phyloP scores from a whole-genome alignment of 257 asterid genomes.

The Anisodus acutangulus region DNA sequence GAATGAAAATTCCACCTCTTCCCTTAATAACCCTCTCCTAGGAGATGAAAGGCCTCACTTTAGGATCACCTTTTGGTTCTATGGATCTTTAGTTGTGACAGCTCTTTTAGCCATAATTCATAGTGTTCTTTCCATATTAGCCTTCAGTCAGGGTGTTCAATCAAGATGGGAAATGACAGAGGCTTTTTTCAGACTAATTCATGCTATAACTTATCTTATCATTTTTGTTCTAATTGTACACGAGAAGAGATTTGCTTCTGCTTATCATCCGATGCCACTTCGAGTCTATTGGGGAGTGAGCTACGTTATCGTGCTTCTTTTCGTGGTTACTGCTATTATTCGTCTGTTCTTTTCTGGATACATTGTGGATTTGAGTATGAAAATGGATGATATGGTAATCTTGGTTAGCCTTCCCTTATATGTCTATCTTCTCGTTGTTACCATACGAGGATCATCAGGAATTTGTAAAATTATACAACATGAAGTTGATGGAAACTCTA shows the following conservation, averaged over 20 bases:
- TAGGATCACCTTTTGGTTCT: slow-evolving; percentile 48
- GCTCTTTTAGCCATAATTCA: slow-evolving; percentile 51
- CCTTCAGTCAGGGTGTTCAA: slow-evolving; percentile 39
- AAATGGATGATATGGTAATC: slow-evolving; percentile 48
- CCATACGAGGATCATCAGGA: slow-evolving; percentile 46
- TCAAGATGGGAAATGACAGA: slow-evolving; percentile 47
- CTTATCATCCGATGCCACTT: slow-evolving; percentile 45
- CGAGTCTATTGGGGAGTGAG: slow-evolving; percentile 39
- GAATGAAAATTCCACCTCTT: slow-evolving; percentile 30
- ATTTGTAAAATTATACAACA: slow-evolving; percentile 29
- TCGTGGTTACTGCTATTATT: slow-evolving; percentile 37
- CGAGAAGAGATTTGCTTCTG: slow-evolving; percentile 51
- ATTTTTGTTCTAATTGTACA: slow-evolving; percentile 50
- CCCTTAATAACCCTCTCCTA: slow-evolving; percentile 54
- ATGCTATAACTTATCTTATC: slow-evolving; percentile 44
- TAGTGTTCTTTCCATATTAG: slow-evolving; percentile 41
- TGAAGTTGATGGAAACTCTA: slow-evolving; percentile 23
- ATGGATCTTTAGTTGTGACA: slow-evolving; percentile 37
- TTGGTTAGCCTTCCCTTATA: slow-evolving; percentile 49
- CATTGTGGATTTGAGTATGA: slow-evolving; percentile 28
- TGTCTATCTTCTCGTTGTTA: slow-evolving; percentile 43
- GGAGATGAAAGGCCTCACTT: slow-evolving; percentile 37
- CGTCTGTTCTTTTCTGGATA: slow-evolving; percentile 38
- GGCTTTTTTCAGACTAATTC: slow-evolving; percentile 42
- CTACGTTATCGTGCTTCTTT: slow-evolving; percentile 31